Base-by-base conservation (phyloP, 495 filamentous ascomycete species). In the Delitschia confertaspora region DNA sequence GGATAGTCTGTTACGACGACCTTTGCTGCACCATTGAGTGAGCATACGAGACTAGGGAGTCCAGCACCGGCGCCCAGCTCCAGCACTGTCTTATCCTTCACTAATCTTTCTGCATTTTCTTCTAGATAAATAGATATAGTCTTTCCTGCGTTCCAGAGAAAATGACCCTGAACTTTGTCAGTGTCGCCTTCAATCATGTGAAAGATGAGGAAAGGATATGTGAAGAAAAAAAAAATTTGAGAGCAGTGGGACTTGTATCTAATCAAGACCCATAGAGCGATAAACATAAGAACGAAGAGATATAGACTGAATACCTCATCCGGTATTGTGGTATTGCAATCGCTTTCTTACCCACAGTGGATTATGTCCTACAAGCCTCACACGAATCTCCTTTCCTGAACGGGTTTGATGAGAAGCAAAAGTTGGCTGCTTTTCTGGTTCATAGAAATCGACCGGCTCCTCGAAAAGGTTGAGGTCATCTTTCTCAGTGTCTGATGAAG, bases 1-100 rank as follows among this genome's bases (percentile, higher is more conserved):
- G 85, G 83, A 57, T 84, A 96, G 56, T 96, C 89, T 20, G 88
- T 94, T 38, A 89, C 78, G 1, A 95, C 82, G 9, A 83, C 79
- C 20, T 66, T 17, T 16, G 25, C 51, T 3, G 88, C 88, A 4
- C 82, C 86, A 16, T 76, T 64, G n/a, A 79, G 63, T 0, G 79
- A 80, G 48, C 76, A 79, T 10, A 91, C 78, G 18, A 96, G 73
- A 52, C 78, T 81, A 1, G 88, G 88, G 3, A 95, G 71, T 0
- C 88, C 89, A 0, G 84, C 85, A 21, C 85, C 89, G 11, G 89
- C 88, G 38, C 89, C 89, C 33, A 96, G 80, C 60, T 96, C 89
- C 9, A 95, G 77, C 3, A 94, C 73, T 19, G 78, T 72, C 40
- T 78, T 82, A 26, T 61, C 65, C 1, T 58, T 44, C 17, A 93